Base-by-base conservation (phyloP, 805 yeast genomes). In the Metschnikowia gelsemii region DNA sequence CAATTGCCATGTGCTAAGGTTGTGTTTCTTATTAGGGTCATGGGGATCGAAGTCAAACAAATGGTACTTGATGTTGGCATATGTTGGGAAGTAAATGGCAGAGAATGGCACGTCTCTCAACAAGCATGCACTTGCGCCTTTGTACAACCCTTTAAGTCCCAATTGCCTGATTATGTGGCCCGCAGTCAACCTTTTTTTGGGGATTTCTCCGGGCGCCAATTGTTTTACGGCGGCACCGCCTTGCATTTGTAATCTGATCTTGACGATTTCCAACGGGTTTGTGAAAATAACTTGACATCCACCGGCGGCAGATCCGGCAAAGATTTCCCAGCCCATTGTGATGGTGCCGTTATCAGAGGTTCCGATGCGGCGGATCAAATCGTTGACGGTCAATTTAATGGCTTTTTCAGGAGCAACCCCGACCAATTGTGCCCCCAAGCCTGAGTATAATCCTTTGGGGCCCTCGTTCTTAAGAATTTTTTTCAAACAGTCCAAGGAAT, bases 391-490 rank as follows among this genome's bases (percentile, higher is more conserved):
- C 51, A 91, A 78, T 67, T 91, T 91, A 57, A 91, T 91, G 32
- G 98, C 98, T 71, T 91, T 91, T 63, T 91, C 99, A 2, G 99
- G 99, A 0, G 98, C 98, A 38, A 91, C 98, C 52, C 99, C 99
- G 35, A 93, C 80, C 56, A 91, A 72, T 66, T 93, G 98, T 13
- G 98, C 97, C 8, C 87, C 86, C 38, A 91, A 72, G 40, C 99
- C 99, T 4, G 96, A 84, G 64, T 91, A 91, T 43, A 91, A 75
- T 7, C 98, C 98, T 54, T 73, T 69, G 35, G 84, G 57, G 38
- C 97, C 97, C 67, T 91, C 98, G 47, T 75, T 73, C 31, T 71
- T 65, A 17, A 90, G 47, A 32, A 90, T 88, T 58, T 89, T 88
- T 32, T 73, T 66, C 62, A 90, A 83, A 66, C 98, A 93, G 61